Evolutionary conservation across 306 rosid genomes (phyloP), one percentile per base, ranked within the genome.

Genomic region (Gastrolobium bilobum): DNA sequence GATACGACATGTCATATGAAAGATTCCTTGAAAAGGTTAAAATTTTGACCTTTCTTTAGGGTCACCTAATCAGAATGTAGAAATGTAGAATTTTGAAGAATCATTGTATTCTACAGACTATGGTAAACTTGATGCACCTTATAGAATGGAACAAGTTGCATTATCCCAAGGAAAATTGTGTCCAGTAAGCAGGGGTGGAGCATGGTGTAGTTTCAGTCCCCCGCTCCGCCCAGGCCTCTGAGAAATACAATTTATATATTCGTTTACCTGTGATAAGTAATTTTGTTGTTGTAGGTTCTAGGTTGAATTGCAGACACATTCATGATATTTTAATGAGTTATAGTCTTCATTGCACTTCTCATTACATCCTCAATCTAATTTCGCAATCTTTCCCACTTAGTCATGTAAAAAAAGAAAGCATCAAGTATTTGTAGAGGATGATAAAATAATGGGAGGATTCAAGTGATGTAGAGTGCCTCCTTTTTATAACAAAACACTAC

Each of bases 281-380:
- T 20, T 43, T 48, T 34, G 8, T 51, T 20, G n/a, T 40, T 54
- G 38, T 43, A 33, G 43, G 60, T 10, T 77, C 20, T 59, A 37
- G 71, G 54, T 68, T 57, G 50, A 57, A 57, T 57, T 68, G 14
- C 20, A 68, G 38, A 50, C 56, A 59, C 35, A 13, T 26, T 39
- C n/a, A 46, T 59, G 34, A 29, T 59, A 38, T 70, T 60, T 58
- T 26, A 78, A 60, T 59, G 78, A 37, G 6, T 60, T 43, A 79
- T 39, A 10, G n/a, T 71, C 47, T 50, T 39, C 9, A 9, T 40
- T 20, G 38, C 39, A 59, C 37, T 42, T 46, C 37, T 50, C 30
- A 29, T 60, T 79, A 29, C 57, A 79, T 37, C 26, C 33, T n/a
- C 15, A 11, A 11, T 48, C 37, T 47, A 11, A 5, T 79, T 79